Conservation (phyloP, 163 green algal genomes). For the Trebouxiophyceae sp. region DNA sequence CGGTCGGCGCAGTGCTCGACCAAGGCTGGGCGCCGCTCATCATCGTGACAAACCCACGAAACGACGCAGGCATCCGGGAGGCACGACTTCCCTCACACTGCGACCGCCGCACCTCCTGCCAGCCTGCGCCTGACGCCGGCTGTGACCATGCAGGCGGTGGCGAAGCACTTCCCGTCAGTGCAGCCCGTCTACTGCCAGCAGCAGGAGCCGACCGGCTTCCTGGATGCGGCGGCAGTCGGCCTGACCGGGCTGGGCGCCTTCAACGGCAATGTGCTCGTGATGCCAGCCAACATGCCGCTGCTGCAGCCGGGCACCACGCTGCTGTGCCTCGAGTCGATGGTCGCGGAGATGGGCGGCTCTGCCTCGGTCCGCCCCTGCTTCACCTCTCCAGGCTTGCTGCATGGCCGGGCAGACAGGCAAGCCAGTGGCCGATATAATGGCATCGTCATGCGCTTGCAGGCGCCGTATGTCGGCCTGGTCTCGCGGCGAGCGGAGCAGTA, state of each 20-base stretch:
- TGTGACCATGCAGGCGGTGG: background rate
- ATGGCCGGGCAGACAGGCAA: no score
- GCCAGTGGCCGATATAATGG: no score
- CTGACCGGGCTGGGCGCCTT: background rate
- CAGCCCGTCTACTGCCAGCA: background rate
- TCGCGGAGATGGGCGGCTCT: no score
- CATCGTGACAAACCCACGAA: background rate
- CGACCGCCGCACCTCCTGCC: background rate
- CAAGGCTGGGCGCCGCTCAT: background rate
- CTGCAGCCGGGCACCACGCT: background rate
- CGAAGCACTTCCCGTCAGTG: background rate
- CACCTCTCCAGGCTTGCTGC: no score
- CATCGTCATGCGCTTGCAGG: background rate
- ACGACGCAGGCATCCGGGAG: background rate
- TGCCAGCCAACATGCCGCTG: constrained; percentile 2
- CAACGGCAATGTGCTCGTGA: background rate
- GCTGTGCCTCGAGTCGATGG: background rate
- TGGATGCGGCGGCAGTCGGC: background rate
- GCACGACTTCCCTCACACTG: background rate
- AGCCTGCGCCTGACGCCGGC: background rate
- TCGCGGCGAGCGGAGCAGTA: background rate
- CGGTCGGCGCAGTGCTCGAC: background rate
- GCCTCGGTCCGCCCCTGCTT: no score
- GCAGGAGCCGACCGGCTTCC: background rate
- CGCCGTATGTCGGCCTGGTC: background rate